Base-by-base conservation (phyloP, 352 stramenopile species). In the Pythium myriotylum region DNA sequence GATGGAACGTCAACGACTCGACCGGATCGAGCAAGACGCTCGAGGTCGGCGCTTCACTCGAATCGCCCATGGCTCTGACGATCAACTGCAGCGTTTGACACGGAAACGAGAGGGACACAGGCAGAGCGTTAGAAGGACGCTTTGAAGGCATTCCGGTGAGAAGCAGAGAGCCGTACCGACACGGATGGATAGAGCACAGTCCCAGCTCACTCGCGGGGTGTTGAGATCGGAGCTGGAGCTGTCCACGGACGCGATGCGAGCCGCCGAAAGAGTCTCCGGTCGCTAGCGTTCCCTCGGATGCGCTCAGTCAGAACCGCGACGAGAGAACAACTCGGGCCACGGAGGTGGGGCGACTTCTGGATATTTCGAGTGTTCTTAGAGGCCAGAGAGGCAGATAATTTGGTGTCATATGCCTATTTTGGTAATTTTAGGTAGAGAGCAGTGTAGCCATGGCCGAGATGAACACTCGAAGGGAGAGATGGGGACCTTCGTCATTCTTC, bases 11-110 rank as follows among this genome's bases (percentile, higher is more conserved):
- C 39, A 95, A 68, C 62, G 81, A 93, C 61, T 95, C 86, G 4
- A 79, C 72, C n/a, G 86, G 86, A 37, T 95, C 86, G 17, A 95
- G 64, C 49, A 86, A 80, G 56, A 94, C 82, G 72, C 79, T 90
- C 55, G 81, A 89, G 59, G 83, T 89, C 47, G 84, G 82, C 46
- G 84, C 76, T 40, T 90, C 80, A 54, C 67, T 68, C 43, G 58
- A 72, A 52, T 82, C 81, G 16, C 68, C 63, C 81, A 90, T 90
- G 17, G 20, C 29, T 35, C 10, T 10, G 29, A 35, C 29, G 29
- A 10, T 35, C 29, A 35, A 10, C 29, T 35, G 29, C 29, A 35
- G 29, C 29, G 29, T 5, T 35, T 35, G 49, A 20, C n/a, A 63
- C 22, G 48, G 47, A 54, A 42, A 16, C 26, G 32, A 60, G 32